These are phyloP conservation scores for Suillus occidentalis DNA, from an alignment of 768 basidiomycete species.

Conservation along the genomic window DNA sequence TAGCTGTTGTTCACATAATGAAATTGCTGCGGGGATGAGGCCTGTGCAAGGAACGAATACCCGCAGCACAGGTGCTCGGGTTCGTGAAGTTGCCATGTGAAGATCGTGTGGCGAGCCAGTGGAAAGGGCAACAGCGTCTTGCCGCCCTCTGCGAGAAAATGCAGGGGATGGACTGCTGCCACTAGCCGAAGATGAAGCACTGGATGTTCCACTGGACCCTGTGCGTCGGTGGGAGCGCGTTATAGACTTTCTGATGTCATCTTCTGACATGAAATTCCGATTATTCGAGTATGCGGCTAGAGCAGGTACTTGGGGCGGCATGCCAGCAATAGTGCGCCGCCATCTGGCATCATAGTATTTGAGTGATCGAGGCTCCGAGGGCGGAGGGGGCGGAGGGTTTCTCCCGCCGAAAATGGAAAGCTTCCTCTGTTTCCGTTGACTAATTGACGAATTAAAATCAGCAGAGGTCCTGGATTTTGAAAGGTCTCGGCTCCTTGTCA, in stretches of 20 bases:
- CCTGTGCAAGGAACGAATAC: constrained; percentile 72
- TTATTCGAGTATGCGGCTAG: constrained; percentile 25
- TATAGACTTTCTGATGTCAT: constrained; percentile 36
- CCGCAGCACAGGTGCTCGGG: constrained; percentile 70
- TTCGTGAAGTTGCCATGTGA: constrained; percentile 53
- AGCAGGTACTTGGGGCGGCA: background rate
- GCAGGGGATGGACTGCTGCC: constrained; percentile 23
- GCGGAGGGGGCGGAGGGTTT: constrained; percentile 44
- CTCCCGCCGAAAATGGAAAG: constrained; percentile 41
- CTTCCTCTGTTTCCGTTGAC: constrained; percentile 18
- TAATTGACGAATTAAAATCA: constrained; percentile 12
- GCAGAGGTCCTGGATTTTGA: constrained; percentile 4
- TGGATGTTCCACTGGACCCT: constrained; percentile 45
- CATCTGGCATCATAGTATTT: constrained; percentile 49
- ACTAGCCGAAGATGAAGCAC: constrained; percentile 41
- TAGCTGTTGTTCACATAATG: constrained; percentile 68
- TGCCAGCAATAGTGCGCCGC: constrained; percentile 36
- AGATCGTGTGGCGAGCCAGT: constrained; percentile 60
- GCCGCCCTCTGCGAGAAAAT: constrained; percentile 17
- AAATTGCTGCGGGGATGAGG: constrained; percentile 45
- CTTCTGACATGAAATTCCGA: constrained; percentile 37
- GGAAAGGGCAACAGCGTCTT: constrained; percentile 14
- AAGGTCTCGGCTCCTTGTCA: constrained; percentile 8
- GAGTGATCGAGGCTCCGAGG: constrained; percentile 45
- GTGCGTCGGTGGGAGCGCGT: constrained; percentile 41